Evolutionary conservation across 2,329 filamentous ascomycete genomes (phyloP).

Genomic region (Paramyrothecium roridum): DNA sequence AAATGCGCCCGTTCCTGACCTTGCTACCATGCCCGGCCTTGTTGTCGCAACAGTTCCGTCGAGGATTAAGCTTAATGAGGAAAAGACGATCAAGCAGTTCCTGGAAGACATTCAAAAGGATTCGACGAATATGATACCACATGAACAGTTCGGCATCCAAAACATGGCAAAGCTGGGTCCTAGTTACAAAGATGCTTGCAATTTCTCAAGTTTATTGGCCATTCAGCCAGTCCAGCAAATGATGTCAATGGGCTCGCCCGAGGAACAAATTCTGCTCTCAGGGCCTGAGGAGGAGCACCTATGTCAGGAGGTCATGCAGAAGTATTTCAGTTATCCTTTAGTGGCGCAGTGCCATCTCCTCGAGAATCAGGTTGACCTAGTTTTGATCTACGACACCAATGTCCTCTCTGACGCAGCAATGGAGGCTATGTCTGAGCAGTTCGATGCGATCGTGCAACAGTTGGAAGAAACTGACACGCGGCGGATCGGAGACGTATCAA

Average conservation of each 20-base stretch:
- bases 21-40: constrained; percentile 22
- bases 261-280: neutral
- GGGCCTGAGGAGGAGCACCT: neutral
- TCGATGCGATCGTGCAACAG: neutral
- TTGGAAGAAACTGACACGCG: neutral
- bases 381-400: neutral
- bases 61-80: constrained; percentile 5
- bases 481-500: neutral
- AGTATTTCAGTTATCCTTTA: neutral
- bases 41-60: constrained; percentile 26
- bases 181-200: constrained; percentile 48
- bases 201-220: constrained; percentile 34
- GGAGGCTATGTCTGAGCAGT: neutral
- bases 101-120: neutral
- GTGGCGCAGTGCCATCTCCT: neutral
- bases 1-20: constrained; percentile 16
- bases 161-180: constrained; percentile 50
- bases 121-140: neutral
- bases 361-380: neutral
- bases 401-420: neutral
- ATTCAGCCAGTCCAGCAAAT: neutral
- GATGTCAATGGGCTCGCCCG: neutral
- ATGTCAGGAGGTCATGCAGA: neutral
- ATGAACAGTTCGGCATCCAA: constrained; percentile 55
- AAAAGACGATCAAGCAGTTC: neutral